These are phyloP conservation scores for Paraphaeosphaeria sporulosa DNA, from an alignment of 2,329 filamentous ascomycete genomes.

Conservation along the genomic window DNA sequence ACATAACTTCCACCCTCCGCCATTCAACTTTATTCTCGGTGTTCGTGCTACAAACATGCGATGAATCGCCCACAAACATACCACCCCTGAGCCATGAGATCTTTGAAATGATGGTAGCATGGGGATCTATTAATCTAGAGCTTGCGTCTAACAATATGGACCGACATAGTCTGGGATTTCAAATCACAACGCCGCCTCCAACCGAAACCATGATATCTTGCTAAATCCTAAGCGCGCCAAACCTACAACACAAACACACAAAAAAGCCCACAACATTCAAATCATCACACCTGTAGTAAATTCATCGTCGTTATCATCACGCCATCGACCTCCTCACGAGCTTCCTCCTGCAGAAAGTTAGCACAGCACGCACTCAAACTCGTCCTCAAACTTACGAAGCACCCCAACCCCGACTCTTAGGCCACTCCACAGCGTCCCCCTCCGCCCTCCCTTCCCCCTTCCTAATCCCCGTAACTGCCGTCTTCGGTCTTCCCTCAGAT, in stretches of 20 bases:
- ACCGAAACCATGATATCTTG: background rate
- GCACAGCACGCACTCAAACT: background rate
- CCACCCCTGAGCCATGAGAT: too few species aligned
- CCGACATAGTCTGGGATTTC: too few species aligned
- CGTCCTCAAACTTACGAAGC: slow-evolving; percentile 27
- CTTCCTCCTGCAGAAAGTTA: slow-evolving; percentile 20
- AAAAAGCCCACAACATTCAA: background rate
- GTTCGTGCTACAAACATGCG: too few species aligned
- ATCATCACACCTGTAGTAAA: background rate
- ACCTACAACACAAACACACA: background rate
- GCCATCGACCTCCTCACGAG: slow-evolving; percentile 20
- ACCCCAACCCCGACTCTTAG: slow-evolving; percentile 32
- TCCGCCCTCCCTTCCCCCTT: background rate
- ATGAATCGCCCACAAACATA: too few species aligned
- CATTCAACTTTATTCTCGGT: too few species aligned
- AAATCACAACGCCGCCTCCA: background rate
- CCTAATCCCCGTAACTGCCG: background rate
- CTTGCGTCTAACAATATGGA: too few species aligned
- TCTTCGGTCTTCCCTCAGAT: slow-evolving; percentile 8
- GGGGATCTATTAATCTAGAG: too few species aligned
- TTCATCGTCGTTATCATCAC: background rate
- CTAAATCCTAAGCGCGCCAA: background rate
- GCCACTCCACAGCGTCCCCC: slow-evolving; percentile 8
- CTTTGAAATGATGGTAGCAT: too few species aligned
- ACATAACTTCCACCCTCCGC: too few species aligned